Conservation (phyloP, 1,139 yeast genomes). For the Dujonia santamariae region DNA sequence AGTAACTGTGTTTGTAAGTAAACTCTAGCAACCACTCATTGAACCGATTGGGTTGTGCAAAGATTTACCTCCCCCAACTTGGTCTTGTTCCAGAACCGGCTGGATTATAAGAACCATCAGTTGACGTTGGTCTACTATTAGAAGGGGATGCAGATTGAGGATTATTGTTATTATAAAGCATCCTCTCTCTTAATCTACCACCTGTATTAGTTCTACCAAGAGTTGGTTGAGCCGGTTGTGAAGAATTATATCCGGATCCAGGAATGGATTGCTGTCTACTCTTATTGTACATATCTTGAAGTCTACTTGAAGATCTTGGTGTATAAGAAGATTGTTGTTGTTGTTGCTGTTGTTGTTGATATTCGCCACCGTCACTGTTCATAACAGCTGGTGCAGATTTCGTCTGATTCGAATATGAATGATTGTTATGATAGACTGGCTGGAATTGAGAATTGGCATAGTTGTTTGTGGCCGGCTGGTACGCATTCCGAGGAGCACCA, state of each 20-base stretch:
- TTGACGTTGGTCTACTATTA: constrained; percentile 7
- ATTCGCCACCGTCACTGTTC: constrained; percentile 11
- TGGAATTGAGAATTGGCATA: constrained; percentile 16
- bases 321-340: constrained; percentile 15
- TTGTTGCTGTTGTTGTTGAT: constrained; percentile 13
- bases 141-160: constrained; percentile 10
- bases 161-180: constrained; percentile 23
- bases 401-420: constrained; percentile 16
- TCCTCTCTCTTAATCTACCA: constrained; percentile 35
- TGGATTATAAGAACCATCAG: constrained; percentile 1
- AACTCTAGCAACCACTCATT: too few species aligned
- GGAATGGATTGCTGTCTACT: constrained; percentile 43
- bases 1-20: too few species aligned
- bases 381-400: constrained; percentile 15
- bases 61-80: constrained; percentile 33
- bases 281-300: constrained; percentile 42
- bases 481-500: constrained; percentile 1
- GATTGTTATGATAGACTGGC: constrained; percentile 20
- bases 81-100: constrained; percentile 15
- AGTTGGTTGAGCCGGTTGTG: constrained; percentile 15
- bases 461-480: constrained; percentile 4
- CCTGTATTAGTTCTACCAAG: constrained; percentile 30
- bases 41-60: constrained; percentile 12
- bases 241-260: constrained; percentile 30
- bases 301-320: constrained; percentile 35